Evolutionary conservation across 345 rosid genomes (phyloP).

Genomic region (Gossypium longicalyx): DNA sequence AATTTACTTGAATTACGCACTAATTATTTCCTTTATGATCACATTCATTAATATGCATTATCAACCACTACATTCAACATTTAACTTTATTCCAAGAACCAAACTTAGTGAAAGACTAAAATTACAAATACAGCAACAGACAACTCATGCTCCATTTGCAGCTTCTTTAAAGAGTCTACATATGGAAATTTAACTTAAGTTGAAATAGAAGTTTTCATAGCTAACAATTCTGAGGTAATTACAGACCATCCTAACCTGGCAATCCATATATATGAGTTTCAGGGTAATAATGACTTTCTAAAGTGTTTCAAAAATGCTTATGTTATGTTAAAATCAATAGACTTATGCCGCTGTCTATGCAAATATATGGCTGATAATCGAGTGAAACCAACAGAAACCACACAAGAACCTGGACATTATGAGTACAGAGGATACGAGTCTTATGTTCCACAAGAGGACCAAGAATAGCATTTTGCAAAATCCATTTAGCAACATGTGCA

Average conservation of each 20-base stretch:
- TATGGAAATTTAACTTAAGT: background rate
- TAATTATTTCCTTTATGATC: background rate
- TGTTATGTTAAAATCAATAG: background rate
- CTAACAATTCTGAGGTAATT: background rate
- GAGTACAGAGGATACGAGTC: slow-evolving; percentile 79
- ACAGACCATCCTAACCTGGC: background rate
- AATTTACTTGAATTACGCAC: background rate
- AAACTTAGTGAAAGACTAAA: background rate
- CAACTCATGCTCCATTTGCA: background rate
- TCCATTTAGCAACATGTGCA: slow-evolving; percentile 84
- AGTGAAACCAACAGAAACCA: slow-evolving; percentile 1
- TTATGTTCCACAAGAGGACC: slow-evolving; percentile 57
- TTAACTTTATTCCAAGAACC: background rate
- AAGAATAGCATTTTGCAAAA: slow-evolving; percentile 59
- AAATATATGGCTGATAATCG: background rate
- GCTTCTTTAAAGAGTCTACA: background rate
- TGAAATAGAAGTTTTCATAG: background rate
- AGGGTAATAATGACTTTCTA: background rate
- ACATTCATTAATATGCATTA: background rate
- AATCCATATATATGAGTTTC: background rate
- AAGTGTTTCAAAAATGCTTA: background rate
- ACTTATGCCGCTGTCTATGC: background rate
- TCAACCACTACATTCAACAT: background rate
- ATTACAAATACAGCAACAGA: background rate
- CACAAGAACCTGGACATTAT: slow-evolving; percentile 63